These are phyloP conservation scores for Metroxylon sagu DNA, from an alignment of 176 grass and related monocot species.

Conservation along the genomic window DNA sequence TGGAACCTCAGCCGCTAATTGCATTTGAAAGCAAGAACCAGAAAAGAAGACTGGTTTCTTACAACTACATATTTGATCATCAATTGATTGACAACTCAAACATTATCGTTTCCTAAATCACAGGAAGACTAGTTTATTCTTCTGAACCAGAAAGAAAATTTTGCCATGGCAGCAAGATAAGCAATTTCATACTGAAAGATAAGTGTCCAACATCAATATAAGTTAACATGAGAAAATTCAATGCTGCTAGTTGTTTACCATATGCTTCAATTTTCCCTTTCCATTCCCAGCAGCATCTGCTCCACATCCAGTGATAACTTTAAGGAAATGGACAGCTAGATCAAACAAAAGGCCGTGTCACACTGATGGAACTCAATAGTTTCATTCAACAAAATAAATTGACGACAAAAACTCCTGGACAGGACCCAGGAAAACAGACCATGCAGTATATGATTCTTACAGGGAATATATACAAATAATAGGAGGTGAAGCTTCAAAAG, in stretches of 20 bases:
- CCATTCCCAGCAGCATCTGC: conserved; percentile 52
- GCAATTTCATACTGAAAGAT: too few species aligned
- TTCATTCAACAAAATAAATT: not conserved
- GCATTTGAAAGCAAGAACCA: too few species aligned
- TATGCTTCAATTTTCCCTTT: conserved; percentile 73
- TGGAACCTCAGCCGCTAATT: too few species aligned
- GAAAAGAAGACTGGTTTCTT: too few species aligned
- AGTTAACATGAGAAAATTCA: too few species aligned
- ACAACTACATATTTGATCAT: too few species aligned
- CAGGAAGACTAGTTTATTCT: too few species aligned
- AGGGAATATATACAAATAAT: conserved; percentile 61
- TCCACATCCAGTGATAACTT: conserved; percentile 89
- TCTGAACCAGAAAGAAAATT: too few species aligned
- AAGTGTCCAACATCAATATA: too few species aligned
- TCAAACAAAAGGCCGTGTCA: conserved; percentile 8
- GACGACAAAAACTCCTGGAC: not conserved
- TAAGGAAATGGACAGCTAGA: conserved; percentile 59
- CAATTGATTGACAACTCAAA: too few species aligned
- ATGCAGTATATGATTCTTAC: conserved; percentile 33
- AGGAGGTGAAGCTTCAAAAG: conserved; percentile 82
- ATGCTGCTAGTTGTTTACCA: conserved; percentile 37
- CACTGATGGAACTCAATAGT: conserved; percentile 11
- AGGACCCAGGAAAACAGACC: not conserved
- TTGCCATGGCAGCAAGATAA: too few species aligned
- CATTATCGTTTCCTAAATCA: too few species aligned